A percentile compares a stretch with the other conserved stretches of the same genome.
phyloP scores from a whole-genome alignment of 2,329 filamentous ascomycete genomes.

The Alternaria burnsii region DNA sequence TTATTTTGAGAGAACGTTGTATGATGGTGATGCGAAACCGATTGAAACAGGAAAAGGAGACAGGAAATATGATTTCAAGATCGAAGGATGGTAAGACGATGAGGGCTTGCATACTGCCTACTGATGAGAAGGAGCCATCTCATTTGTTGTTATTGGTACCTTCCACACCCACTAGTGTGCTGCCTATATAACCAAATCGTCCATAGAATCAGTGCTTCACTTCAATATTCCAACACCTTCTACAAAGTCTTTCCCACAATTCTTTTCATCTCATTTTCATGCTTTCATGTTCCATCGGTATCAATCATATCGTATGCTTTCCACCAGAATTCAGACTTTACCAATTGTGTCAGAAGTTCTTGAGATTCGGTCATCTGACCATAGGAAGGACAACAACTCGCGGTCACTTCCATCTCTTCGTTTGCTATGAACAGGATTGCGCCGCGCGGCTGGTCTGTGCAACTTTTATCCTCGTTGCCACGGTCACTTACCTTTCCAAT shows the following conservation, averaged over 20 bases:
- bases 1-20: slow-evolving; percentile 70
- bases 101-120: too few species aligned
- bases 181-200: too few species aligned
- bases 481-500: not conserved
- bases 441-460: not conserved
- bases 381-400: not conserved
- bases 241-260: not conserved
- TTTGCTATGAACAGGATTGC: not conserved
- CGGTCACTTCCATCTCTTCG: not conserved
- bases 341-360: too few species aligned
- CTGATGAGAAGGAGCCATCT: too few species aligned
- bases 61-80: slow-evolving; percentile 56
- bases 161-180: accelerated
- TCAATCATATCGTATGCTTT: not conserved
- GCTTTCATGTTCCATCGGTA: not conserved
- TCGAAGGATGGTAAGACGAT: slow-evolving; percentile 53
- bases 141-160: too few species aligned
- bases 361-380: not conserved
- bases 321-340: too few species aligned
- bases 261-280: not conserved
- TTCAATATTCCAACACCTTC: too few species aligned
- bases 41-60: slow-evolving; percentile 59
- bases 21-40: slow-evolving; percentile 60
- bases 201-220: too few species aligned
- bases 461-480: not conserved